Conservation (phyloP, 169 alveolate species). For the Cryptosporidium bovis region DNA sequence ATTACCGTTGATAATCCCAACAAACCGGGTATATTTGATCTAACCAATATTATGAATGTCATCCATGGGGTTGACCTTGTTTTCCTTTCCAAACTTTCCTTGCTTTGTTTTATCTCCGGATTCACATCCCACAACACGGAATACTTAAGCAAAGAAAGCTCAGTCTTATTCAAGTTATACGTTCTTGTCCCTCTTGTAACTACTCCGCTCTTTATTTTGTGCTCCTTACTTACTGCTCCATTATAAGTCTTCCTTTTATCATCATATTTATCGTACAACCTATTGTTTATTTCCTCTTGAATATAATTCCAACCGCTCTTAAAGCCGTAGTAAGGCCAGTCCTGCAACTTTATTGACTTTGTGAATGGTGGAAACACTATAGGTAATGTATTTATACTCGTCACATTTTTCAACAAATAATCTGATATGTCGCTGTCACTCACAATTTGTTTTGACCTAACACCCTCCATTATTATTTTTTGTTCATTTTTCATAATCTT, state of each 20-base stretch:
- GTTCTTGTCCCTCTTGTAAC: neutral
- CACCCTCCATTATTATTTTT: slow-evolving; percentile 37
- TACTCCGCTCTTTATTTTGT: neutral
- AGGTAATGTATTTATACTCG: slow-evolving; percentile 16
- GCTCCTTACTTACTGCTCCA: neutral
- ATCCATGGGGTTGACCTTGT: slow-evolving; percentile 46
- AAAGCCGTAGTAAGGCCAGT: slow-evolving; percentile 65
- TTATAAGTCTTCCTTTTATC: neutral
- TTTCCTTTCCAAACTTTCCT: slow-evolving; percentile 27
- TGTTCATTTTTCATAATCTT: slow-evolving; percentile 46
- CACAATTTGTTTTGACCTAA: slow-evolving; percentile 1
- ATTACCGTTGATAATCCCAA: slow-evolving; percentile 24
- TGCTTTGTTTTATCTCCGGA: slow-evolving; percentile 33
- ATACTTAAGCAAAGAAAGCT: slow-evolving; percentile 22
- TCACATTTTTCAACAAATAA: slow-evolving; percentile 21
- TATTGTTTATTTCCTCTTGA: slow-evolving; percentile 12
- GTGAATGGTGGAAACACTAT: slow-evolving; percentile 69
- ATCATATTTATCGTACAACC: slow-evolving; percentile 21
- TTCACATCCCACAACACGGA: slow-evolving; percentile 44
- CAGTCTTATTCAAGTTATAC: neutral
- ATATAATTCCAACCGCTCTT: slow-evolving; percentile 36
- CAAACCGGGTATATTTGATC: slow-evolving; percentile 31
- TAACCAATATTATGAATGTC: slow-evolving; percentile 46
- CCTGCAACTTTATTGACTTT: slow-evolving; percentile 45
- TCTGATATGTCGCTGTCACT: slow-evolving; percentile 26